phyloP scores from a whole-genome alignment of 805 yeast genomes.

The Candida fluviatilis region DNA sequence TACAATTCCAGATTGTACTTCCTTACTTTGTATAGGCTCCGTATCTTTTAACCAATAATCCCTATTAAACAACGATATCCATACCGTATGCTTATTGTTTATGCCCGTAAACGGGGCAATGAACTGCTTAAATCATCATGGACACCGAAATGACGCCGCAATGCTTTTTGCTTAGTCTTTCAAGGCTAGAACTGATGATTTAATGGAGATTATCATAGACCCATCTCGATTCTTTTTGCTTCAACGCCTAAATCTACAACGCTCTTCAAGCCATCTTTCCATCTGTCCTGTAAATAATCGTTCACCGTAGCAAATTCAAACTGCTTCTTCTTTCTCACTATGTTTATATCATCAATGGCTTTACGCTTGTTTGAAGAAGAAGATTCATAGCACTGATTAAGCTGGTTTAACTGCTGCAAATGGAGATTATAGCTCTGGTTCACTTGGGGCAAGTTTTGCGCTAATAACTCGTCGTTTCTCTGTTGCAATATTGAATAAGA shows the following conservation, averaged over 20 bases:
- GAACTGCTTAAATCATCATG: no score
- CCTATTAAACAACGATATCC: no score
- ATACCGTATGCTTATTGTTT: no score
- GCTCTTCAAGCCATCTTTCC: constrained; percentile 46
- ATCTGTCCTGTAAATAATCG: constrained; percentile 42
- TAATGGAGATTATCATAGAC: constrained; percentile 5
- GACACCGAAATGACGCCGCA: no score
- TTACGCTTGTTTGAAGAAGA: constrained; percentile 35
- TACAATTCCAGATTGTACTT: not conserved
- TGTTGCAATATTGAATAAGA: constrained; percentile 38
- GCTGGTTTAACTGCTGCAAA: constrained; percentile 20
- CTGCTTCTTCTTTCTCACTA: constrained; percentile 41
- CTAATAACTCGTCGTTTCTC: constrained; percentile 34
- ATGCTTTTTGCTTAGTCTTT: no score
- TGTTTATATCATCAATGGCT: constrained; percentile 40
- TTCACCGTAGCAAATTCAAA: constrained; percentile 37
- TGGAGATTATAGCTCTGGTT: constrained; percentile 30
- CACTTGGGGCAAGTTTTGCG: constrained; percentile 34
- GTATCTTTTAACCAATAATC: no score
- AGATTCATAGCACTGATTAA: constrained; percentile 15
- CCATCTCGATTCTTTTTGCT: constrained; percentile 14
- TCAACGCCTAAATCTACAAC: constrained; percentile 35
- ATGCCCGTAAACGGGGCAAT: no score
- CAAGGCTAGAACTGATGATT: no score
- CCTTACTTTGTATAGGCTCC: no score